phyloP scores from a whole-genome alignment of 177 flowering plant genomes.

The Tripterygium wilfordii region DNA sequence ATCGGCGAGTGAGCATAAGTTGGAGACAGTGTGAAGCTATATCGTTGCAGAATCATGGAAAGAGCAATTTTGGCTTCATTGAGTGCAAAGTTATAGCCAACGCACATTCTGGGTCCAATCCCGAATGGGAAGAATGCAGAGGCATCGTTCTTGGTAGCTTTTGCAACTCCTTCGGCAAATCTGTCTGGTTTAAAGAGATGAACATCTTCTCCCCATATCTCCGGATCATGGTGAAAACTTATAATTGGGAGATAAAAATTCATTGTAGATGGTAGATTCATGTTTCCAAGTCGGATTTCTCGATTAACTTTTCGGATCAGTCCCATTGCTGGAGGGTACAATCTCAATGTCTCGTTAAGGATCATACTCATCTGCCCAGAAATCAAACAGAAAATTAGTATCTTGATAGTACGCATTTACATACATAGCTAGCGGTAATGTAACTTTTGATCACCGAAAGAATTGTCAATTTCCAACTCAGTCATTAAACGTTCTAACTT shows the following conservation, averaged over 20 bases:
- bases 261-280: constrained; percentile 19
- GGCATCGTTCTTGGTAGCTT: constrained; percentile 25
- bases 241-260: constrained; percentile 18
- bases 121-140: constrained; percentile 41
- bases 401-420: too few species aligned
- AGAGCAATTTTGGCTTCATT: constrained; percentile 37
- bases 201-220: constrained; percentile 48
- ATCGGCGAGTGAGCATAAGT: constrained; percentile 36
- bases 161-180: constrained; percentile 36
- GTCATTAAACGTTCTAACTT: too few species aligned
- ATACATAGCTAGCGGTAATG: background rate
- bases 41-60: constrained; percentile 44
- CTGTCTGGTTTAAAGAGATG: constrained; percentile 45
- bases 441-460: too few species aligned
- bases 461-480: too few species aligned
- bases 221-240: constrained; percentile 30
- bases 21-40: constrained; percentile 28
- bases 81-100: constrained; percentile 38
- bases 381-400: background rate
- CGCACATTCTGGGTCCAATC: constrained; percentile 39
- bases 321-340: constrained; percentile 27
- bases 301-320: constrained; percentile 12
- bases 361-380: constrained; percentile 46
- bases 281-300: constrained; percentile 21
- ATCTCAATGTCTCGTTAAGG: constrained; percentile 35